Base-by-base conservation (phyloP, 2,329 filamentous ascomycete species). In the Hysterium pulicare region DNA sequence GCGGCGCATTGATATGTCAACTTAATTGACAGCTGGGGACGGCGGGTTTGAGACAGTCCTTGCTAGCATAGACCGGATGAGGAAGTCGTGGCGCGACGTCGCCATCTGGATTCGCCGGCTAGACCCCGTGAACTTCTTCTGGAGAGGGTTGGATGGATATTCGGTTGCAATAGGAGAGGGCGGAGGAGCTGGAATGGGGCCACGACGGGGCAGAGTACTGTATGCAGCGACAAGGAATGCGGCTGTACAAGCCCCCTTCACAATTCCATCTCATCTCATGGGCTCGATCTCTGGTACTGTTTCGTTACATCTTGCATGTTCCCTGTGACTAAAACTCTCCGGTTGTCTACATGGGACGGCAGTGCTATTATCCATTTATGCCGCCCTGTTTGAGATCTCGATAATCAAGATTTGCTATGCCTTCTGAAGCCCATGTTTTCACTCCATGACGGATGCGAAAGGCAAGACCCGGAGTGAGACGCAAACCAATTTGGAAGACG, bases 31-130 rank as follows among this genome's bases (percentile, higher is more conserved):
- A n/a, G 36, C 31, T 44, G 43, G 44, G 38, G 42, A 42, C 39
- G 42, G 43, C 43, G 45, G 17, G n/a, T 34, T 45, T 46, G 49
- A 52, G 47, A 51, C 47, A 49, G 34, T 15, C 17, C 36, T 24
- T 44, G 43, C 40, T 35, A 24, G 42, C 40, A 11, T 28, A 17
- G 36, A 40, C 16, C 46, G 41, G 37, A 49, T 40, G 7, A 24
- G 42, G 45, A 40, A 46, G 43, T 39, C 35, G 42, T 45, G 40
- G 40, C 41, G 42, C 42, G 26, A 13, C 33, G 16, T 17, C 32
- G 11, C 32, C 28, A 15, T n/a, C n/a, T n/a, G n/a, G n/a, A n/a
- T n/a, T n/a, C n/a, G n/a, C n/a, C n/a, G n/a, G n/a, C n/a, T n/a
- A n/a, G n/a, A n/a, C n/a, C n/a, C n/a, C n/a, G n/a, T n/a, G n/a